Conservation (phyloP, 495 filamentous ascomycete genomes). For the Aspergillus diversus region DNA sequence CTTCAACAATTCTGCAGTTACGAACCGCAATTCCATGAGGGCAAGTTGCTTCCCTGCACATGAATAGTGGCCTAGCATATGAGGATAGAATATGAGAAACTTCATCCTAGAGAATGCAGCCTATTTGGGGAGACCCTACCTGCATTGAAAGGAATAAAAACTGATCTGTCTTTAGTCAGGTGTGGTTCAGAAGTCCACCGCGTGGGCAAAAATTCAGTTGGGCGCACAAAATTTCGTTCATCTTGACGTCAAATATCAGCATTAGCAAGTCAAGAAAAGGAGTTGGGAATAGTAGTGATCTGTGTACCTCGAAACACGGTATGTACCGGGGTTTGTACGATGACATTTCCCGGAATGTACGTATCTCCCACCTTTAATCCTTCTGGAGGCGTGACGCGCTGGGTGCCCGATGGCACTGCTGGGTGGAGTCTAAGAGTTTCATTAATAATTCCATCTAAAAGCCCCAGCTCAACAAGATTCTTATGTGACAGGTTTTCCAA, state of each 20-base stretch:
- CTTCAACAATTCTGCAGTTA: constrained; percentile 36
- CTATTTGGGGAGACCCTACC: constrained; percentile 14
- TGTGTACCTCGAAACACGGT: constrained; percentile 35
- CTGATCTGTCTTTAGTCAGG: constrained; percentile 35
- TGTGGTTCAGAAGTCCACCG: constrained; percentile 44
- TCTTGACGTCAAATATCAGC: constrained; percentile 14
- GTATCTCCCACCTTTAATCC: constrained; percentile 29
- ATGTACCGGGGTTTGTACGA: constrained; percentile 31
- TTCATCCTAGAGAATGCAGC: not conserved
- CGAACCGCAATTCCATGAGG: constrained; percentile 48
- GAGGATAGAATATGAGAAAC: not conserved
- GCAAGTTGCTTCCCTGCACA: constrained; percentile 60
- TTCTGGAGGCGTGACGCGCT: constrained; percentile 26
- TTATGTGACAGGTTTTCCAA: constrained; percentile 20
- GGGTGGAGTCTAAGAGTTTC: constrained; percentile 53
- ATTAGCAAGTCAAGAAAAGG: not conserved
- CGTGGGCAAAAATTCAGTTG: constrained; percentile 47
- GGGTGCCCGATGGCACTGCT: constrained; percentile 23
- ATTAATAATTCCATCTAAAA: constrained; percentile 54
- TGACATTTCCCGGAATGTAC: constrained; percentile 34
- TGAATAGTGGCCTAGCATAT: constrained; percentile 35
- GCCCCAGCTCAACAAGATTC: constrained; percentile 9
- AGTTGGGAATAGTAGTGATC: not conserved
- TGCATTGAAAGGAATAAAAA: constrained; percentile 38
- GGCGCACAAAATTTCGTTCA: constrained; percentile 32